Base-by-base conservation (phyloP, 805 yeast species). In the Jamesozyma spencerorum region DNA sequence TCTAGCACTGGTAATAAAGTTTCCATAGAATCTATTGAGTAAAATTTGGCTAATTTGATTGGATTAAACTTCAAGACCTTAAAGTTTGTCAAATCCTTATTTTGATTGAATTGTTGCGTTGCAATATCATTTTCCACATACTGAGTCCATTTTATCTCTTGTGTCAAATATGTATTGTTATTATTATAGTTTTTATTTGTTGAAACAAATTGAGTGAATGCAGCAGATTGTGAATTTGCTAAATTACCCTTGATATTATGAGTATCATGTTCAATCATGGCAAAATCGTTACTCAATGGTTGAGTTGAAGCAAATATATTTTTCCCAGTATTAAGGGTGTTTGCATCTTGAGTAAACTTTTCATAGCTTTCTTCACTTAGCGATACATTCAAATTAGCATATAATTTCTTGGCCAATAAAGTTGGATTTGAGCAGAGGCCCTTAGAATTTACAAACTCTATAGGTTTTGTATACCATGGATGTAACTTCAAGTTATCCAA, bases 391-490 rank as follows among this genome's bases (percentile, higher is more conserved):
- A 81, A 60, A 26, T 68, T 72, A 26, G 71, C 68, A 43, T 79
- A 57, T 35, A 81, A 51, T 40, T 67, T 67, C 3, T 73, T 64
- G 1, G 81, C 75, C 24, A 81, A 57, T 14, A 63, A 53, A 5
- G 65, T 47, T 2, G 85, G 73, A 48, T 79, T 75, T 18, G 61
- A 66, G 49, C 85, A 79, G 43, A 69, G 50, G 0, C 79, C 82
- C 30, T 66, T 62, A 2, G 58, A 51, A 34, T 69, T 64, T 12
- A 74, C 63, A 32, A 75, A 66, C 3, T 60, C 51, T 47, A 73
- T 70, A 7, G 61, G 55, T 37, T 66, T 58, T 12, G 64, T 58
- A 31, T 73, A 69, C 86, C 86, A 81, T 3, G 72, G 72, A 49
- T 78, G 82, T 5, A 55, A 51, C 37, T 67, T 58, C 3, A 79